Evolutionary conservation across 257 asterid genomes (phyloP), one percentile per base, ranked within the genome.

Genomic region (Sherardia arvensis): DNA sequence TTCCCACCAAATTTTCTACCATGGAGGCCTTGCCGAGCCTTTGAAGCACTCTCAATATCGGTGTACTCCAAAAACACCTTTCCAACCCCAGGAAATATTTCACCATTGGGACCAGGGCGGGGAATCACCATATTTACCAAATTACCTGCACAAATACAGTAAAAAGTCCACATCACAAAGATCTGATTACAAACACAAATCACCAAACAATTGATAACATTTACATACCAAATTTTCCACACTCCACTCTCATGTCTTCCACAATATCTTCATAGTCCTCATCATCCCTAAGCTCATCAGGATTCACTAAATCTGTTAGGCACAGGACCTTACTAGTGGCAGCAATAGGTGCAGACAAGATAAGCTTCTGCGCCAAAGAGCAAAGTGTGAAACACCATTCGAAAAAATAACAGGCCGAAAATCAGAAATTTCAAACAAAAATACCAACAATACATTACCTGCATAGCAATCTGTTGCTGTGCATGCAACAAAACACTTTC

Each of bases 1-100:
- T 84, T 93, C 58, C 88, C 96, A 22, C 95, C 99, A 56, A 93
- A 93, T 79, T 81, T 89, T 65, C 97, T 86, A 56, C 99, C 99
- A 43, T 87, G 80, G 69, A 93, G 66, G 23, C 87, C 92, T 74
- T 71, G 83, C 33, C 94, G 81, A 69, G 99, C 97, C 76, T 84
- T 93, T n/a, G 76, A 62, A 36, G 96, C 75, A 64, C 97, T 74
- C 11, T 89, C 97, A 10, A 77, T 70, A 71, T 92, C 98, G 0
- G 77, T 82, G 47, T 85, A 92, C 53, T 70, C 75, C 75, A 64
- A 34, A 56, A 85, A 90, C 20, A 90, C 97, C 97, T 89, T 92
- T 68, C 99, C 99, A 40, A 87, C 85, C 64, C 99, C 99, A 10
- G 99, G 96, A 20, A 75, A 60, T 66, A 69, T 72, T 73, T 85